These are phyloP conservation scores for Saussurea involucrata DNA, from an alignment of 129 eudicot species.

Conservation along the genomic window DNA sequence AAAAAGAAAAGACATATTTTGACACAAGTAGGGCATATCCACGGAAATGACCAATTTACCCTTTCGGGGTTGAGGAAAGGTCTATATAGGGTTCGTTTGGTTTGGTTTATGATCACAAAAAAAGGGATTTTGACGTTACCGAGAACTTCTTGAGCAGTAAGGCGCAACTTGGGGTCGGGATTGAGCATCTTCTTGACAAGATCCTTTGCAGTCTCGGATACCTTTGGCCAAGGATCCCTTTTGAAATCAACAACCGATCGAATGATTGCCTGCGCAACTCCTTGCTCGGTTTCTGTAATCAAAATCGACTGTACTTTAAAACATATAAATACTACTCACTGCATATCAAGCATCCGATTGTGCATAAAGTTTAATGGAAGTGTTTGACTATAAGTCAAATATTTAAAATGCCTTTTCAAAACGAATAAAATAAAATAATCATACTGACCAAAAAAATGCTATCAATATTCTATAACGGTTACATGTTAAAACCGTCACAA, in stretches of 20 bases:
- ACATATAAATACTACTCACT: neutral
- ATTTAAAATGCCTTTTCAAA: neutral
- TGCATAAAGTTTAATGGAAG: neutral
- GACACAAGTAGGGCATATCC: neutral
- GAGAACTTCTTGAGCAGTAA: constrained; percentile 85
- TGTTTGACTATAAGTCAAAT: neutral
- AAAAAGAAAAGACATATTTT: neutral
- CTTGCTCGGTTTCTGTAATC: constrained; percentile 79
- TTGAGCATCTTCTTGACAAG: constrained; percentile 86
- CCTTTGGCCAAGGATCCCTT: constrained; percentile 94
- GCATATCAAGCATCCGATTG: neutral
- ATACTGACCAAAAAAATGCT: neutral
- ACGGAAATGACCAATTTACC: no score
- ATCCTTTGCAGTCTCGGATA: constrained; percentile 84
- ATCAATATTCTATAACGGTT: neutral
- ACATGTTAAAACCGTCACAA: neutral
- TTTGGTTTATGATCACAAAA: neutral
- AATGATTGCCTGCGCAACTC: constrained; percentile 89
- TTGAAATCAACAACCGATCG: constrained; percentile 75
- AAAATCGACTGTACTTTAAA: neutral
- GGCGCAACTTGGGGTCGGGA: constrained; percentile 76
- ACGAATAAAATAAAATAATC: neutral
- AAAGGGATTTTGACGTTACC: constrained; percentile 38
- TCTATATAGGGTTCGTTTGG: no score
- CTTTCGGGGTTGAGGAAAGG: no score